Conservation (phyloP, 2,329 filamentous ascomycete species). For the Ascochyta rabiei region DNA sequence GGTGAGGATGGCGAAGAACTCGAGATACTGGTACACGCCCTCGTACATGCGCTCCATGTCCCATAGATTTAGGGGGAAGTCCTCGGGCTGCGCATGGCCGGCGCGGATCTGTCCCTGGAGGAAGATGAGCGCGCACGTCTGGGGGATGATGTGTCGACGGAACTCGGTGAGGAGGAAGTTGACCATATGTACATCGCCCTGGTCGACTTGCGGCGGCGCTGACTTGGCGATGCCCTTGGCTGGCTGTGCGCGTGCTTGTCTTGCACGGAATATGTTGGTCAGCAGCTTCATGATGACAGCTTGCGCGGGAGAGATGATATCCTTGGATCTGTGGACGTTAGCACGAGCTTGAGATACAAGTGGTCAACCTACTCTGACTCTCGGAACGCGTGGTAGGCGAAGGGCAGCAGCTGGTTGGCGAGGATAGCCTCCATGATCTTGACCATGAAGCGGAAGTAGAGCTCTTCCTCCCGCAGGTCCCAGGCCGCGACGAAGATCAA, state of each 20-base stretch:
- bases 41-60: slow-evolving; percentile 98
- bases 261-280: slow-evolving; percentile 81
- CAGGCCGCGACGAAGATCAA: slow-evolving; percentile 96
- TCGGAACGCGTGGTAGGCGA: slow-evolving; percentile 87
- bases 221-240: slow-evolving; percentile 53
- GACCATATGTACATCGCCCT: slow-evolving; percentile 69
- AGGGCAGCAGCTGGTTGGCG: slow-evolving; percentile 85
- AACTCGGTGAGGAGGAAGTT: slow-evolving; percentile 95
- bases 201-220: slow-evolving; percentile 56
- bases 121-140: slow-evolving; percentile 92
- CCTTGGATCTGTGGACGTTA: slow-evolving; percentile 67
- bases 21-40: slow-evolving; percentile 89
- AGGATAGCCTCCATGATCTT: slow-evolving; percentile 95
- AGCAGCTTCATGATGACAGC: slow-evolving; percentile 90
- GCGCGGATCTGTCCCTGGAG: slow-evolving; percentile 88
- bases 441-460: slow-evolving; percentile 95
- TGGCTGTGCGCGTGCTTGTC: slow-evolving; percentile 50
- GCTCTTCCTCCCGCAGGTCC: slow-evolving; percentile 90
- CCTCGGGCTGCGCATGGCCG: slow-evolving; percentile 74
- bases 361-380: slow-evolving; percentile 58
- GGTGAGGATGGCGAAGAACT: slow-evolving; percentile 88
- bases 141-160: slow-evolving; percentile 87
- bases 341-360: background rate
- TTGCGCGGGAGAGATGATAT: slow-evolving; percentile 94
- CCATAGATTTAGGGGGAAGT: slow-evolving; percentile 95